These are phyloP conservation scores for Citrus australasica DNA, from an alignment of 345 rosid genomes.

Conservation along the genomic window DNA sequence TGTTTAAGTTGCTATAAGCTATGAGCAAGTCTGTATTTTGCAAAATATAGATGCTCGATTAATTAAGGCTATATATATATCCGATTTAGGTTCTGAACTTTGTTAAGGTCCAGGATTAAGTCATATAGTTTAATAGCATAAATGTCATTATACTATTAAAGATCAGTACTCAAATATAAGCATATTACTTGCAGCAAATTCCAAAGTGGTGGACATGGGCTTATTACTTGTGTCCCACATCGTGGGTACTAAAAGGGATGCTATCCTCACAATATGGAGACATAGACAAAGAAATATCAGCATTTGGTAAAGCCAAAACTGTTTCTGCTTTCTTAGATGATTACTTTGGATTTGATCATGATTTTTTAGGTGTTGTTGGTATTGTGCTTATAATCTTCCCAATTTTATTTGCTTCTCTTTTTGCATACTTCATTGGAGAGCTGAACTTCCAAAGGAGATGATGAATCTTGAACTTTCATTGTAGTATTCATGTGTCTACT, in stretches of 20 bases:
- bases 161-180: too few relatives aligned
- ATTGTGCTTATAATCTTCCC: conserved; percentile 23
- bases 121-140: too few relatives aligned
- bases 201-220: conserved; percentile 42
- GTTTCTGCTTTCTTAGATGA: conserved; percentile 20
- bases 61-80: too few relatives aligned
- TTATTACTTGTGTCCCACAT: conserved; percentile 33
- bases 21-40: too few relatives aligned
- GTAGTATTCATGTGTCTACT: too few relatives aligned
- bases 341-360: conserved; percentile 26
- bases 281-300: not conserved
- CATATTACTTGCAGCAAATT: conserved; percentile 18
- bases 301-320: conserved; percentile 3
- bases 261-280: conserved; percentile 30
- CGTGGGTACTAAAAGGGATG: conserved; percentile 35
- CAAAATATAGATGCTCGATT: too few relatives aligned
- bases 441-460: conserved; percentile 32
- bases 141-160: too few relatives aligned
- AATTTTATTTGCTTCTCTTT: conserved; percentile 22
- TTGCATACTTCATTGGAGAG: conserved; percentile 24
- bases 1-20: too few relatives aligned
- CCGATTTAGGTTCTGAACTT: too few relatives aligned
- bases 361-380: conserved; percentile 26
- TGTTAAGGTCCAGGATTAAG: too few relatives aligned
- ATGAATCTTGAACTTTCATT: too few relatives aligned